A percentile compares a stretch with the other conserved stretches of the same genome.
phyloP scores from a whole-genome alignment of 202 grass and related monocot genomes.

The Schoenoplectus tabernaemontani region DNA sequence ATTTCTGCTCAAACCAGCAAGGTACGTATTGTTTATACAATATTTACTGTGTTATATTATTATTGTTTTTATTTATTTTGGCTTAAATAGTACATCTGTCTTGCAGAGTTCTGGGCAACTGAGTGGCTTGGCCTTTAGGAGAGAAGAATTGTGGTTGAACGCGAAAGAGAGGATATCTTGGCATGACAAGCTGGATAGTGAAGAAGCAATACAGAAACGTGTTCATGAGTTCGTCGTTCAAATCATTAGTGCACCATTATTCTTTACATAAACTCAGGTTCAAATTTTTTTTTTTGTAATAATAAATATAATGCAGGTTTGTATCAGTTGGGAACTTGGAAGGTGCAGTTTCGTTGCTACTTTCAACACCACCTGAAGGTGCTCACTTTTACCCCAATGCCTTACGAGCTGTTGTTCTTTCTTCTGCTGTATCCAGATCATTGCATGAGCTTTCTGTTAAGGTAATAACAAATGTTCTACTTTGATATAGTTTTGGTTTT shows the following conservation, averaged over 20 bases:
- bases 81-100: slow-evolving; percentile 6
- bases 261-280: slow-evolving; percentile 22
- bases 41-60: slow-evolving; percentile 16
- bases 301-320: slow-evolving; percentile 46
- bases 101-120: slow-evolving; percentile 72
- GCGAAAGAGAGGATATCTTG: slow-evolving; percentile 96
- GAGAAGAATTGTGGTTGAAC: slow-evolving; percentile 80
- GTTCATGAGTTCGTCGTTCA: slow-evolving; percentile 78
- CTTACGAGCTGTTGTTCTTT: slow-evolving; percentile 90
- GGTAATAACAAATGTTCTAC: slow-evolving; percentile 45
- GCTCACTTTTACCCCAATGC: slow-evolving; percentile 97
- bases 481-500: slow-evolving; percentile 1
- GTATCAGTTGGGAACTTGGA: slow-evolving; percentile 94
- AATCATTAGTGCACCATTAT: background rate
- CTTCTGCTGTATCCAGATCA: slow-evolving; percentile 82
- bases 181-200: slow-evolving; percentile 88
- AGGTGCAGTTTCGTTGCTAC: slow-evolving; percentile 77
- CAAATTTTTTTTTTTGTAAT: slow-evolving; percentile 23
- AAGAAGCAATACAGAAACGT: slow-evolving; percentile 96
- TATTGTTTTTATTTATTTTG: slow-evolving; percentile 30
- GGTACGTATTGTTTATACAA: slow-evolving; percentile 41
- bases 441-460: slow-evolving; percentile 99
- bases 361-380: slow-evolving; percentile 91
- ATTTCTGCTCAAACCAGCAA: slow-evolving; percentile 35
- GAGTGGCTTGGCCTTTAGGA: slow-evolving; percentile 71